phyloP scores from a whole-genome alignment of 768 basidiomycete species.

The Termitomyces sp. region DNA sequence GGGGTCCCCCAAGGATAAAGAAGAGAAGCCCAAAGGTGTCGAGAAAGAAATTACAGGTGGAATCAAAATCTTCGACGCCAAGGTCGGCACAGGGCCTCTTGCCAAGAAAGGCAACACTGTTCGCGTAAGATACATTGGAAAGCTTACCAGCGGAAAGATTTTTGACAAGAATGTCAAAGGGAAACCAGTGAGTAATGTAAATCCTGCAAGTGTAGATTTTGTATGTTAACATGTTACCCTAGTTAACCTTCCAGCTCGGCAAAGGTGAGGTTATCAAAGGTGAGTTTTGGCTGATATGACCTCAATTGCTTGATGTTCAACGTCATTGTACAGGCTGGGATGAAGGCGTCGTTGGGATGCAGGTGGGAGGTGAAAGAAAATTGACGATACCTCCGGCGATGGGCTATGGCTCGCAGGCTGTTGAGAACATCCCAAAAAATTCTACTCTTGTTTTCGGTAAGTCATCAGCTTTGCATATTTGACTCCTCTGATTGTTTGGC shows the following conservation, averaged over 20 bases:
- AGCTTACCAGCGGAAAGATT: conserved; percentile 66
- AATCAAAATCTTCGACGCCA: conserved; percentile 71
- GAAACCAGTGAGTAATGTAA: conserved; percentile 59
- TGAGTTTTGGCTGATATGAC: conserved; percentile 18
- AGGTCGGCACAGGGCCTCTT: conserved; percentile 74
- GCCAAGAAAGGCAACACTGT: conserved; percentile 85
- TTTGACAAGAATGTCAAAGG: conserved; percentile 85
- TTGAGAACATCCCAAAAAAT: conserved; percentile 66
- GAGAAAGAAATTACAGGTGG: conserved; percentile 61
- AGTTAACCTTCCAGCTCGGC: conserved; percentile 80
- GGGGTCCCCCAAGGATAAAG: conserved; percentile 21
- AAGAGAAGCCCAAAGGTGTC: conserved; percentile 19
- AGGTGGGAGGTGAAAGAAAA: conserved; percentile 81
- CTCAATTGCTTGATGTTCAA: neutral
- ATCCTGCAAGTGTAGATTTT: neutral
- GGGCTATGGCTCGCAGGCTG: conserved; percentile 63
- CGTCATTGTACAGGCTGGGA: conserved; percentile 66
- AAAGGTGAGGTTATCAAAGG: conserved; percentile 91
- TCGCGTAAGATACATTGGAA: conserved; percentile 90
- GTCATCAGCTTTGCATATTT: conserved; percentile 14
- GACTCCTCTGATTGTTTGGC: conserved; percentile 7
- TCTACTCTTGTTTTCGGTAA: conserved; percentile 80
- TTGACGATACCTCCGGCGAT: conserved; percentile 69
- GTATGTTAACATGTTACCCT: conserved; percentile 5
- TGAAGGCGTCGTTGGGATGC: conserved; percentile 88